Percentiles rank a stretch among this genome's conserved stretches.
Conservation (phyloP, 2,329 filamentous ascomycete species). For the Geosmithia morbida region DNA sequence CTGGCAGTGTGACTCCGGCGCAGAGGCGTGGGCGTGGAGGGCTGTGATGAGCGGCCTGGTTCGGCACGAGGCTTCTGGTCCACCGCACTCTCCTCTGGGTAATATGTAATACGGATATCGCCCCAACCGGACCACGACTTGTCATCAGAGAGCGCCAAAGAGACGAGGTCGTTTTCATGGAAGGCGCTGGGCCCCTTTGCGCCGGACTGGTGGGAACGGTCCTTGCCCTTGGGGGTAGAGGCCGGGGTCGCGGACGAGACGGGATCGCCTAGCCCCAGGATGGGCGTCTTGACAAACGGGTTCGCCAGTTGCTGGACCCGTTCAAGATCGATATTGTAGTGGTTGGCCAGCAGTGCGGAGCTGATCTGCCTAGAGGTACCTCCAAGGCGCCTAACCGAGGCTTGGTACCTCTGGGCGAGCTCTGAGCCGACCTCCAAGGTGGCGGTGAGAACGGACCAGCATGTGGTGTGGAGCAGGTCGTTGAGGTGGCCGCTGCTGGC, state of each 20-base stretch:
- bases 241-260: conserved; percentile 37
- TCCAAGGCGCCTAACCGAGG: conserved; percentile 65
- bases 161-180: conserved; percentile 73
- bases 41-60: conserved; percentile 27
- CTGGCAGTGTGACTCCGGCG: conserved; percentile 50
- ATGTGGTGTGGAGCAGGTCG: conserved; percentile 77
- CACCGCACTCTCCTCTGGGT: conserved; percentile 30
- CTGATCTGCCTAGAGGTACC: conserved; percentile 52
- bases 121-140: conserved; percentile 64
- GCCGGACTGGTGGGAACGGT: conserved; percentile 36
- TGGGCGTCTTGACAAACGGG: conserved; percentile 64
- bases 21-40: conserved; percentile 61
- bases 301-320: conserved; percentile 71
- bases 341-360: conserved; percentile 62
- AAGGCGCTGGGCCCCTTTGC: conserved; percentile 39
- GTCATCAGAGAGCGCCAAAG: conserved; percentile 49
- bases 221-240: conserved; percentile 60
- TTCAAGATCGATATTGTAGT: conserved; percentile 70
- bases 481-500: conserved; percentile 84
- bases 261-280: conserved; percentile 35
- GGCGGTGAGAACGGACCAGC: conserved; percentile 60
- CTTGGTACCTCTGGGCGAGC: conserved; percentile 84
- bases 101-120: conserved; percentile 69
- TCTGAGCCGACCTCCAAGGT: conserved; percentile 72
- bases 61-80: conserved; percentile 9